Evolutionary conservation across 2,329 filamentous ascomycete genomes (phyloP).

Genomic region (Zymoseptoria ardabiliae): DNA sequence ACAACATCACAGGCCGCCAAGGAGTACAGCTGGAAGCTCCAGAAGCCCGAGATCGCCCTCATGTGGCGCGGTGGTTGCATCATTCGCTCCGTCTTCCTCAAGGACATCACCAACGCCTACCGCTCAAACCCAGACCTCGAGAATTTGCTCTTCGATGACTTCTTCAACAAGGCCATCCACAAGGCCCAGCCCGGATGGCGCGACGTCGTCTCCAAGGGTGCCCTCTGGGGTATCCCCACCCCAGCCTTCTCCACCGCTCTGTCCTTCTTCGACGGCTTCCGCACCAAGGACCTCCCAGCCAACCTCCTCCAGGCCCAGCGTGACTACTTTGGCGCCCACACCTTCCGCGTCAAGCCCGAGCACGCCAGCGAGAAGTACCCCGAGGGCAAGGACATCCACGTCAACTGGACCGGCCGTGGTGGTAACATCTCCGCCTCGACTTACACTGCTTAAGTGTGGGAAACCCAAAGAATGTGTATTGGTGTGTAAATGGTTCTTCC

Average conservation of each 20-base stretch:
- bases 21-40: conserved; percentile 96
- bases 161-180: conserved; percentile 99
- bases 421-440: conserved; percentile 96
- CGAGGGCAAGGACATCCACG: conserved; percentile 82
- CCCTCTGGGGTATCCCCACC: conserved; percentile 89
- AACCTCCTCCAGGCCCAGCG: conserved; percentile 98
- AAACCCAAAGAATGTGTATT: background rate
- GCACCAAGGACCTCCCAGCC: conserved; percentile 92
- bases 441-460: conserved; percentile 73
- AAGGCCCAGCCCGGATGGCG: conserved; percentile 85
- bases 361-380: conserved; percentile 58
- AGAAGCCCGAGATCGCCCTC: conserved; percentile 98
- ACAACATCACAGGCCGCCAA: conserved; percentile 65
- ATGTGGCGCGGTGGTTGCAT: conserved; percentile 99
- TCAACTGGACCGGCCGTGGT: conserved; percentile 99
- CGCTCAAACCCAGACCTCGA: conserved; percentile 88
- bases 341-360: conserved; percentile 48
- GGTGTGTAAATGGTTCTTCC: background rate
- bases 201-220: conserved; percentile 83
- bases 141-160: conserved; percentile 97
- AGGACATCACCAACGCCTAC: conserved; percentile 98
- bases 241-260: conserved; percentile 95
- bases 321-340: conserved; percentile 85
- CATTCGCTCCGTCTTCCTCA: conserved; percentile 98
- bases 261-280: conserved; percentile 98